Percentiles rank a stretch among this genome's conserved stretches.
Conservation (phyloP, 2,329 filamentous ascomycete species). For the Aspergillus transmontanensis region DNA sequence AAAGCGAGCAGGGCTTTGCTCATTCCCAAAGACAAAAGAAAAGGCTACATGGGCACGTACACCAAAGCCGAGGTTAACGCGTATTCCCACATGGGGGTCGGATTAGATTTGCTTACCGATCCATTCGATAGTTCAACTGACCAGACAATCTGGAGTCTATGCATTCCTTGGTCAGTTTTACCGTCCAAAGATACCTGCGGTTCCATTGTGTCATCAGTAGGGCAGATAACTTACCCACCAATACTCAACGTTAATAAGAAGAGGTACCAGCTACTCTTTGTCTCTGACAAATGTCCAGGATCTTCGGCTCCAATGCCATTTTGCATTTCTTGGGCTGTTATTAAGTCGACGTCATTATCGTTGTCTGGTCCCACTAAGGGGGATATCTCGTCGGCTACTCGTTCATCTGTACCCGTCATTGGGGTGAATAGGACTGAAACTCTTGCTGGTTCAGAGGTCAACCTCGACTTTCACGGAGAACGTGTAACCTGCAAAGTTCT, state of each 20-base stretch:
- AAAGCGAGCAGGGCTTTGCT: conserved; percentile 81
- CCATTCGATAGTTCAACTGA: conserved; percentile 93
- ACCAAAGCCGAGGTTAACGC: background rate
- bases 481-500: too few species aligned
- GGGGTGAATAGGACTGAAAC: background rate
- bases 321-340: conserved; percentile 18
- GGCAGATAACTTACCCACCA: conserved; percentile 59
- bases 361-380: conserved; percentile 32
- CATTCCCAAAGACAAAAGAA: conserved; percentile 75
- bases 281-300: conserved; percentile 56
- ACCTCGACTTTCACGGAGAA: background rate
- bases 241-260: conserved; percentile 83
- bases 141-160: conserved; percentile 86
- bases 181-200: background rate
- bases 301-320: conserved; percentile 37
- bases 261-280: conserved; percentile 81
- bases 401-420: conserved; percentile 22
- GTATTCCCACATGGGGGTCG: background rate
- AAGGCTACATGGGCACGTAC: conserved; percentile 53
- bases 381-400: conserved; percentile 28
- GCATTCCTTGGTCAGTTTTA: conserved; percentile 12
- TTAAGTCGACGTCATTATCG: conserved; percentile 22
- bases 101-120: conserved; percentile 56
- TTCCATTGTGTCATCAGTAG: background rate
- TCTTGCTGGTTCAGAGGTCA: background rate